phyloP scores from a whole-genome alignment of 495 filamentous ascomycete genomes.

The Opeltia flavorubescens region DNA sequence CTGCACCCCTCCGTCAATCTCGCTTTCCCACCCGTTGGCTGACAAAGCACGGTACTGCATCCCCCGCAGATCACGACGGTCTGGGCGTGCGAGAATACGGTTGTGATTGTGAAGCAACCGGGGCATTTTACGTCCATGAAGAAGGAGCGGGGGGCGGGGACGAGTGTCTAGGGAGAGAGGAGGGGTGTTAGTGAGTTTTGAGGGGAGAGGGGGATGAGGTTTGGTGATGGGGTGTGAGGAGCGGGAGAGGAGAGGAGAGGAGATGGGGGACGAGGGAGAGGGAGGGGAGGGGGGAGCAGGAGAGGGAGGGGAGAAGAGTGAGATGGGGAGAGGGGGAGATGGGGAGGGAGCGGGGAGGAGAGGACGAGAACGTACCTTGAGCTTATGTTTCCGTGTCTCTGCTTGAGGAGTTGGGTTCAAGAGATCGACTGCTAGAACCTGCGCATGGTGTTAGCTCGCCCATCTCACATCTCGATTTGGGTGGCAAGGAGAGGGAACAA shows the following conservation, averaged over 20 bases:
- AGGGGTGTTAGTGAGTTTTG: neutral
- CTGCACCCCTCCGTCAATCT: constrained; percentile 96
- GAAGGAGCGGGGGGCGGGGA: constrained; percentile 92
- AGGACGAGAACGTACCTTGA: constrained; percentile 59
- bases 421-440: constrained; percentile 99
- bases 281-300: neutral
- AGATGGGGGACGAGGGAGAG: neutral
- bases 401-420: constrained; percentile 92
- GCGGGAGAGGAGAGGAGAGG: neutral
- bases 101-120: constrained; percentile 99
- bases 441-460: no score
- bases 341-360: neutral
- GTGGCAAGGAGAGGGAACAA: no score
- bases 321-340: neutral
- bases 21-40: constrained; percentile 97
- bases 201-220: neutral
- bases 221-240: neutral
- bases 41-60: constrained; percentile 93
- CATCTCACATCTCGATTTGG: no score
- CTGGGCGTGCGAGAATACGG: constrained; percentile 99
- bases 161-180: constrained; percentile 51
- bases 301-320: neutral
- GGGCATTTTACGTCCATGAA: constrained; percentile 99
- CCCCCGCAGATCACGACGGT: constrained; percentile 99
- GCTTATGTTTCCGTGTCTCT: constrained; percentile 98